phyloP scores from a whole-genome alignment of 2,329 filamentous ascomycete species.

The Stagonosporopsis rhizophila region DNA sequence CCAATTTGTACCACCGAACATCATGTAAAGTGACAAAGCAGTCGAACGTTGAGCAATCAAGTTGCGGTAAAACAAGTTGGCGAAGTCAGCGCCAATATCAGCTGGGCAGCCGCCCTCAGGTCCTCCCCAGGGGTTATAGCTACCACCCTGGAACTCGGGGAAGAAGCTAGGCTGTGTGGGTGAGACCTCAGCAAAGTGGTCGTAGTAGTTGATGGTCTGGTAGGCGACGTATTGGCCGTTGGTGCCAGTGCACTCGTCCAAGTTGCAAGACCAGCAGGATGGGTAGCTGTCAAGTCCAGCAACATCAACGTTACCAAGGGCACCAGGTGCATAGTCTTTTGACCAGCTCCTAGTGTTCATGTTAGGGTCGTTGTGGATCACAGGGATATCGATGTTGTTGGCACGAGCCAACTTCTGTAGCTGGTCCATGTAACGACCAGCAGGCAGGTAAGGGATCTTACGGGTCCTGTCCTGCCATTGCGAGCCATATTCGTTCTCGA shows the following conservation, averaged over 20 bases:
- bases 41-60: slow-evolving; percentile 67
- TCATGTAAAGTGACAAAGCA: slow-evolving; percentile 69
- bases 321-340: slow-evolving; percentile 62
- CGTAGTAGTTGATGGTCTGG: slow-evolving; percentile 57
- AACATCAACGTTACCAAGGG: slow-evolving; percentile 62
- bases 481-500: slow-evolving; percentile 63
- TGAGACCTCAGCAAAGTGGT: slow-evolving; percentile 54
- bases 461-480: slow-evolving; percentile 48
- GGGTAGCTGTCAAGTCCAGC: slow-evolving; percentile 61
- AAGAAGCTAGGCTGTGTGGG: slow-evolving; percentile 61
- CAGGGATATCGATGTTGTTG: slow-evolving; percentile 65
- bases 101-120: slow-evolving; percentile 62
- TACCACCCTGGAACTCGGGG: slow-evolving; percentile 67
- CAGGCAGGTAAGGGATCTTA: slow-evolving; percentile 58
- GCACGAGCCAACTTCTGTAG: slow-evolving; percentile 62
- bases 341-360: slow-evolving; percentile 67
- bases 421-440: slow-evolving; percentile 64
- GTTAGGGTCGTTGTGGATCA: slow-evolving; percentile 67
- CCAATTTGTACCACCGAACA: slow-evolving; percentile 71
- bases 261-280: slow-evolving; percentile 68
- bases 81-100: slow-evolving; percentile 66
- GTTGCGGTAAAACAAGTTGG: slow-evolving; percentile 69
- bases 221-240: slow-evolving; percentile 65
- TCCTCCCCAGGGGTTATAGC: slow-evolving; percentile 68
- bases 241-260: slow-evolving; percentile 65